Percentiles rank a stretch among this genome's conserved stretches.
phyloP scores from a whole-genome alignment of 148 eudicot genomes.

The Amaranthus palmeri region DNA sequence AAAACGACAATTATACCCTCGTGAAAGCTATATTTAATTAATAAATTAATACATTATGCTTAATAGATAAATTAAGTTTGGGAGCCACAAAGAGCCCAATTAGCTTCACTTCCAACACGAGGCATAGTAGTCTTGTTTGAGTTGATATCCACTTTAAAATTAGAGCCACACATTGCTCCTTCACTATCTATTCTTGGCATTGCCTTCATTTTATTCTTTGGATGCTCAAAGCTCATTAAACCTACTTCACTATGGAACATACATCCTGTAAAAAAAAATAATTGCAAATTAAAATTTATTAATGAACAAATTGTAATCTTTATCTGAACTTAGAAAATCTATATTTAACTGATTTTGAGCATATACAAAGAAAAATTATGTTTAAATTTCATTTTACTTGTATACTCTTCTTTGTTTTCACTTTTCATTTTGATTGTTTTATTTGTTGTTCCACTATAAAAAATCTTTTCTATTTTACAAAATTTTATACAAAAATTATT shows the following conservation, averaged over 20 bases:
- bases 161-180: conserved; percentile 79
- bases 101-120: conserved; percentile 78
- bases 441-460: too few species aligned
- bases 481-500: too few species aligned
- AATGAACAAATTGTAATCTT: not conserved
- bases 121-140: conserved; percentile 68
- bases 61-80: conserved; percentile 8
- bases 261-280: conserved; percentile 47
- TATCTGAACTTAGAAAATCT: too few species aligned
- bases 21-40: too few species aligned
- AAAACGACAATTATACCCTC: too few species aligned
- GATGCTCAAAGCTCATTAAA: conserved; percentile 74
- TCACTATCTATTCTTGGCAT: conserved; percentile 92
- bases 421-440: too few species aligned
- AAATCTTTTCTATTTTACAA: too few species aligned
- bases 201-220: conserved; percentile 72
- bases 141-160: conserved; percentile 61
- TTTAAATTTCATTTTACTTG: too few species aligned
- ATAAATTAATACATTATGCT: too few species aligned
- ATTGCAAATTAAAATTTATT: not conserved
- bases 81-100: conserved; percentile 51
- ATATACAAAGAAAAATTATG: too few species aligned
- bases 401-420: too few species aligned
- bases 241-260: conserved; percentile 78
- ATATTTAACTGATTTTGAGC: too few species aligned